Percentiles rank a stretch among this genome's conserved stretches.
phyloP scores from a whole-genome alignment of 768 basidiomycete genomes.

The Pisolithus marmoratus region DNA sequence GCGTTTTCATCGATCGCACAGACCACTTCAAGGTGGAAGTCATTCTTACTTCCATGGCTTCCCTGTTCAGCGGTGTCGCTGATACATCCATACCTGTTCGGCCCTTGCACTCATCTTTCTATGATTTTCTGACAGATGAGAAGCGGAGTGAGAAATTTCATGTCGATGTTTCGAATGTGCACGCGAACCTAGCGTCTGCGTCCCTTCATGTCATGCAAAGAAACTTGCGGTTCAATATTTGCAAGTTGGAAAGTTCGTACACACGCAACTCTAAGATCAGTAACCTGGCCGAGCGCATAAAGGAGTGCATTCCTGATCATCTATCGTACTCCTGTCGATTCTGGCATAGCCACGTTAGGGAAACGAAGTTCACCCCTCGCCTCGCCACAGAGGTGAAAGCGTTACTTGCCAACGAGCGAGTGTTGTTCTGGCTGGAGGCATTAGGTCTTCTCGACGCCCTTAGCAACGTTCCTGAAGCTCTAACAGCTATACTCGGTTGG shows the following conservation, averaged over 20 bases:
- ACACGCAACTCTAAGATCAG: conserved; percentile 20
- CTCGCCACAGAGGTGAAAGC: neutral
- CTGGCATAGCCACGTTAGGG: conserved; percentile 5
- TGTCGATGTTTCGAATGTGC: conserved; percentile 6
- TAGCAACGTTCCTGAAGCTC: neutral
- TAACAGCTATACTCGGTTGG: neutral
- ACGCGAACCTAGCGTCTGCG: conserved; percentile 14
- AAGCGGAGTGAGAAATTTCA: conserved; percentile 9
- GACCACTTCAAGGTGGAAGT: conserved; percentile 4
- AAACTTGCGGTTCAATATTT: conserved; percentile 32
- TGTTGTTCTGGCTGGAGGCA: conserved; percentile 8
- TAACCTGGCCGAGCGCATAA: neutral
- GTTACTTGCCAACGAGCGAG: conserved; percentile 1
- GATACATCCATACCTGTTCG: conserved; percentile 5
- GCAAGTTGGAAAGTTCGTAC: conserved; percentile 26
- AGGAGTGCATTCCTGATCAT: conserved; percentile 1
- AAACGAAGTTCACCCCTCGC: neutral
- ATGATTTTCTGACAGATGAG: conserved; percentile 18
- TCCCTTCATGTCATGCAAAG: conserved; percentile 25
- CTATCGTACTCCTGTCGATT: conserved; percentile 8
- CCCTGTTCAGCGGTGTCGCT: conserved; percentile 7
- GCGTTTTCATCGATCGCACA: neutral
- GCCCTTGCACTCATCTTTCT: conserved; percentile 25
- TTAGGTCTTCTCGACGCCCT: neutral
- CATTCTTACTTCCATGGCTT: conserved; percentile 1